Percentiles rank a stretch among this genome's conserved stretches.
These are phyloP conservation scores for Alternaria rosae DNA, from an alignment of 2,329 filamentous ascomycete genomes.

Conservation along the genomic window DNA sequence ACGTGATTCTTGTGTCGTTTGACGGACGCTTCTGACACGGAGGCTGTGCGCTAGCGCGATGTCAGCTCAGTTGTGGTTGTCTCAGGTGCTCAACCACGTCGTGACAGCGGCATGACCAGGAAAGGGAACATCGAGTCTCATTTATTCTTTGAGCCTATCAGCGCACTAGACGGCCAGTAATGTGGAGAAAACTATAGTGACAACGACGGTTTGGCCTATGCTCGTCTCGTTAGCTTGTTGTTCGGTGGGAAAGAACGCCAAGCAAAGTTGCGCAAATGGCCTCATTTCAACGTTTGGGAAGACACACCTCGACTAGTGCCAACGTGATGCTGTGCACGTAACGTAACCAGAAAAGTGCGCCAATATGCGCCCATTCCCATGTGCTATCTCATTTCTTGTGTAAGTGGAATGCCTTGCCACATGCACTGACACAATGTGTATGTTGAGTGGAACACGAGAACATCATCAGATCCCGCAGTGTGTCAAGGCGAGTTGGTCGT, in stretches of 20 bases:
- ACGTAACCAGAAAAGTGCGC: background rate
- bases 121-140: background rate
- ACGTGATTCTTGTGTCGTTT: background rate
- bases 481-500: background rate
- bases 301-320: background rate
- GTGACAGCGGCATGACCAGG: background rate
- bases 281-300: background rate
- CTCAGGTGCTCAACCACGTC: background rate
- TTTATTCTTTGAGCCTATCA: background rate
- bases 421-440: background rate
- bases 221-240: background rate
- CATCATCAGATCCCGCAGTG: background rate
- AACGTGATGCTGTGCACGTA: background rate
- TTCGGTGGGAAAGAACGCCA: background rate
- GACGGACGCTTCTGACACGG: background rate
- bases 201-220: background rate
- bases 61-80: background rate
- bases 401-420: background rate
- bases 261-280: slow-evolving; percentile 10
- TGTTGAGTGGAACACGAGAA: background rate
- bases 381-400: background rate
- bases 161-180: background rate
- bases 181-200: background rate
- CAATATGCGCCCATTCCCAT: slow-evolving; percentile 1
- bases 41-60: background rate